Conservation (phyloP, 345 rosid species). For the Ceriops tagal region DNA sequence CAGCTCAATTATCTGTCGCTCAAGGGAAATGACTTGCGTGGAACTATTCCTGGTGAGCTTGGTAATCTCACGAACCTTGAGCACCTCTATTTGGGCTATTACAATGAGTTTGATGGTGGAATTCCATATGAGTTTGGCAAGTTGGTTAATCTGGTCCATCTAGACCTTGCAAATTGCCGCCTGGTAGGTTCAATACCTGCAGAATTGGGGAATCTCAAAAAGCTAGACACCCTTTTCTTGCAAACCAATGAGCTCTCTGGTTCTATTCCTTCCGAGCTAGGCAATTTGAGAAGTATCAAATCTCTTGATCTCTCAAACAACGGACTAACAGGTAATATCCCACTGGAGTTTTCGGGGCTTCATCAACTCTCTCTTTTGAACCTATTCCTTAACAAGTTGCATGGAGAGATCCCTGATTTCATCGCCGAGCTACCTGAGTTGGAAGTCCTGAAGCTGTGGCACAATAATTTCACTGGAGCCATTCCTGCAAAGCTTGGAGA, state of each 20-base stretch:
- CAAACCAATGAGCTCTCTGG: conserved; percentile 50
- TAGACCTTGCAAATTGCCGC: conserved; percentile 58
- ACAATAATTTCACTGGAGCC: conserved; percentile 61
- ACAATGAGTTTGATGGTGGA: conserved; percentile 52
- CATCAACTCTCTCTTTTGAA: conserved; percentile 45
- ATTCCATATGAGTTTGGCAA: conserved; percentile 55
- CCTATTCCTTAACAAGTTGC: conserved; percentile 57
- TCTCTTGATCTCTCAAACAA: conserved; percentile 63
- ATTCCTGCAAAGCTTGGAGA: conserved; percentile 56
- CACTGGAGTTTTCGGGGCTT: conserved; percentile 40
- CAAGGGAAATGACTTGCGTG: conserved; percentile 53
- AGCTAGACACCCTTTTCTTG: conserved; percentile 52
- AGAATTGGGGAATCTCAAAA: conserved; percentile 47
- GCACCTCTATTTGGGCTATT: conserved; percentile 57
- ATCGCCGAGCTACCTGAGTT: conserved; percentile 47
- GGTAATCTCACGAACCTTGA: conserved; percentile 52
- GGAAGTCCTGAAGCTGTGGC: conserved; percentile 53
- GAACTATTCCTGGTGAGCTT: conserved; percentile 49
- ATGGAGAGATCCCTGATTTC: conserved; percentile 56
- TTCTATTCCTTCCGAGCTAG: conserved; percentile 46
- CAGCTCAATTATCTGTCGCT: conserved; percentile 48
- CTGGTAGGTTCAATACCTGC: conserved; percentile 49
- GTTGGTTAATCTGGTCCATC: conserved; percentile 41
- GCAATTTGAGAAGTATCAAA: conserved; percentile 48
- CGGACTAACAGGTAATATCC: conserved; percentile 55